These are phyloP conservation scores for Podila epigama DNA, from an alignment of 192 early-diverging fungal genomes.

Conservation along the genomic window DNA sequence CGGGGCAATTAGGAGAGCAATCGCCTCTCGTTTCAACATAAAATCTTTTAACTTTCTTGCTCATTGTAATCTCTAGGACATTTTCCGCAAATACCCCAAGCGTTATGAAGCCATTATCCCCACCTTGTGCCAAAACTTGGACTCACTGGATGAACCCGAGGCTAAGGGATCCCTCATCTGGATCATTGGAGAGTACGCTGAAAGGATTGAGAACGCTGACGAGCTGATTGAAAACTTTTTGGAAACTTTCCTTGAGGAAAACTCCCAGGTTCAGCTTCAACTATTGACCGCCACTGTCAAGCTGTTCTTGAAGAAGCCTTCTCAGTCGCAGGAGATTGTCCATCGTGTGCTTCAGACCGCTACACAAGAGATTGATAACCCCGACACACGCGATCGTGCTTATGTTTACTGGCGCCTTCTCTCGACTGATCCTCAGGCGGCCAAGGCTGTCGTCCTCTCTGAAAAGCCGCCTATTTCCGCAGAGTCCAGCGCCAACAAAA, in stretches of 20 bases:
- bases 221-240: conserved; percentile 80
- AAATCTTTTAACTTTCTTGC: background rate
- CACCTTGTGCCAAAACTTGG: conserved; percentile 89
- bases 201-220: conserved; percentile 83
- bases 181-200: conserved; percentile 97
- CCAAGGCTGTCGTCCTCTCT: conserved; percentile 88
- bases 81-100: conserved; percentile 94
- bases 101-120: conserved; percentile 86
- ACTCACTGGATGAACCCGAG: conserved; percentile 89
- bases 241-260: conserved; percentile 90
- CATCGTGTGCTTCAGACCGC: conserved; percentile 87
- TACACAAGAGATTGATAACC: conserved; percentile 89
- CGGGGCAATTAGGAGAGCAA: background rate
- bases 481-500: conserved; percentile 57
- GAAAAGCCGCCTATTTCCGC: conserved; percentile 88
- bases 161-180: conserved; percentile 92
- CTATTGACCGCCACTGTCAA: conserved; percentile 92
- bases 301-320: conserved; percentile 92
- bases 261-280: conserved; percentile 87
- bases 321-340: conserved; percentile 84
- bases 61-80: conserved; percentile 61
- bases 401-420: conserved; percentile 98
- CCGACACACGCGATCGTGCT: conserved; percentile 95
- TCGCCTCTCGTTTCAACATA: background rate
- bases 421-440: conserved; percentile 91